Evolutionary conservation across 352 stramenopile genomes (phyloP).

Genomic region (Pythium vanterpoolii): DNA sequence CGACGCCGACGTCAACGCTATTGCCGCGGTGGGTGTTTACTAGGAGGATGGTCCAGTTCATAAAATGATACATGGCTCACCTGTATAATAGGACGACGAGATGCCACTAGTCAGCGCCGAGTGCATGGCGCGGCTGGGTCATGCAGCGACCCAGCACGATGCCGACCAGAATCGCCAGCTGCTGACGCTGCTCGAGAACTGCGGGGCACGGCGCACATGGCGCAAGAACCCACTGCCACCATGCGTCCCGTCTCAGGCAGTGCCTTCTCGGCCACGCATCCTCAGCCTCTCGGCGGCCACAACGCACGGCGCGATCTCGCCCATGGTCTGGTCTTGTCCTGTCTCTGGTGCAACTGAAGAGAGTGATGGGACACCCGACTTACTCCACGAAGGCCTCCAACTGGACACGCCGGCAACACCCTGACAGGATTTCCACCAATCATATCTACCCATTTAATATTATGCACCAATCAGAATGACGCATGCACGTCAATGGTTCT

Average conservation of each 20-base stretch:
- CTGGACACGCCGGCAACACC: slow-evolving; percentile 8
- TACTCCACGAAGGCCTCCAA: slow-evolving; percentile 17
- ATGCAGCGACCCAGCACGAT: slow-evolving; percentile 10
- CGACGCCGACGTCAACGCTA: slow-evolving; percentile 69
- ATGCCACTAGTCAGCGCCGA: slow-evolving; percentile 63
- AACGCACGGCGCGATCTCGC: slow-evolving; percentile 3
- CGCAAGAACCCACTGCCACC: slow-evolving; percentile 5
- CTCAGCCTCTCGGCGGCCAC: slow-evolving; percentile 15
- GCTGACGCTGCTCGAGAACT: slow-evolving; percentile 35
- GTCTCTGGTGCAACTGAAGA: background rate
- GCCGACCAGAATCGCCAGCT: slow-evolving; percentile 30
- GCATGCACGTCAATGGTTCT: background rate
- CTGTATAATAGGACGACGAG: slow-evolving; percentile 41
- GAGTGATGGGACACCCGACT: background rate
- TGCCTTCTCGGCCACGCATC: background rate
- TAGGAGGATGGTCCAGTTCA: background rate
- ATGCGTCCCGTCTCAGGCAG: background rate
- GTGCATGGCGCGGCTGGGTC: slow-evolving; percentile 7
- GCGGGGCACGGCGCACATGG: slow-evolving; percentile 54
- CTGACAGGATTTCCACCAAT: slow-evolving; percentile 18
- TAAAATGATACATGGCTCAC: background rate
- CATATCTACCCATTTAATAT: background rate
- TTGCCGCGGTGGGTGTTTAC: slow-evolving; percentile 37
- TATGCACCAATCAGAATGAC: background rate
- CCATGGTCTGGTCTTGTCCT: background rate